phyloP scores from a whole-genome alignment of 2,329 filamentous ascomycete species.

The Stromatinia cepivora region DNA sequence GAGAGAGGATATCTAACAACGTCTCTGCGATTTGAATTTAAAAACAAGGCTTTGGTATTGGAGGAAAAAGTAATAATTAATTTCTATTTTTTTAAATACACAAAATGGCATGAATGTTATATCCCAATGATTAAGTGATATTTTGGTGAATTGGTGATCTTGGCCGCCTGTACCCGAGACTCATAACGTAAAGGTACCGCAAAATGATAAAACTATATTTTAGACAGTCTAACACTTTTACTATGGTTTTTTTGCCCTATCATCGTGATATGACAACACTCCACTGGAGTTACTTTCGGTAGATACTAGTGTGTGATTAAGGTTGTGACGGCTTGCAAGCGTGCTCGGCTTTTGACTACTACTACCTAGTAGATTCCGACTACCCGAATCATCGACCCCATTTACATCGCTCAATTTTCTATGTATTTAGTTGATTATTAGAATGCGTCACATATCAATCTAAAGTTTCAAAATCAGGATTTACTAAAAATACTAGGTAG shows the following conservation, averaged over 20 bases:
- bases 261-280: no score
- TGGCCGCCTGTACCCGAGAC: no score
- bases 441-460: no score
- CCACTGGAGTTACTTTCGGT: background rate
- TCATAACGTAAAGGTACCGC: background rate
- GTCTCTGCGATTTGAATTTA: background rate
- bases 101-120: background rate
- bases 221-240: no score
- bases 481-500: no score
- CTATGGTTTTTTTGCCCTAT: no score
- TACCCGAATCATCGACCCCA: background rate
- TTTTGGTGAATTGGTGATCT: background rate
- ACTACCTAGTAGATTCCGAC: background rate
- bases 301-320: background rate
- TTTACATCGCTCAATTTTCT: no score
- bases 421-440: no score
- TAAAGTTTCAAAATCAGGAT: no score
- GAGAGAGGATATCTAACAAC: background rate
- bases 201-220: rapidly evolving
- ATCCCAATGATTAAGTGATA: no score
- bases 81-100: background rate
- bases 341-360: background rate
- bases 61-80: background rate
- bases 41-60: background rate
- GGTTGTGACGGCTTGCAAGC: background rate